Evolutionary conservation across 2,329 filamentous ascomycete species (phyloP), one percentile per base, ranked within the genome.

Genomic region (Trichothecium roseum): DNA sequence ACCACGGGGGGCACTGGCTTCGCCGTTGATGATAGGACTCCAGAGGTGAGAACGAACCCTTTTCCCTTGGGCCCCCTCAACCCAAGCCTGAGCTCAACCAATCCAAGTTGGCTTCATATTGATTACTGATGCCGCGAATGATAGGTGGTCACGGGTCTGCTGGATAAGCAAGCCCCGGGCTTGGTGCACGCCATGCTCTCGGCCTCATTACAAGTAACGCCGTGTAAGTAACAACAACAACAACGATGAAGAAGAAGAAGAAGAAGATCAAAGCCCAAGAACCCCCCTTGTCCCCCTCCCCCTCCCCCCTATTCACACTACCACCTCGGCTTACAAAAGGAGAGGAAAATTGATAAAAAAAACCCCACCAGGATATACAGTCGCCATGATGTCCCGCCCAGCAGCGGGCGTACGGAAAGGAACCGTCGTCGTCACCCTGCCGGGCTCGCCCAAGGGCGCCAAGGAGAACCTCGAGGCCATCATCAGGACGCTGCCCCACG

Each of bases 1-100:
- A 89, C 87, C 0, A 94, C 86, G 6, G 91, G 91, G 16, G 91
- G 91, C 3, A 98, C 91, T 2, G 91, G 91, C 0, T 98, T 98
- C 57, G 82, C 91, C 7, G 67, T 78, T 9, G 74, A 81, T 37
- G 91, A 98, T 62, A 68, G 73, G 29, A 98, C 91, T 1, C 91
- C 91, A 3, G 91, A 96, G 71, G 85, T 88, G 55, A 44, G 43
- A 10, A 3, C 5, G 29, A 28, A 15, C 20, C 18, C 8, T 17
- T 32, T 32, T 12, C 16, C 24, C 24, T 27, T 27, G 24, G 8
- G 8, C 28, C 3, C n/a, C n/a, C 28, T 13, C 16, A 15, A 15
- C 28, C 28, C 4, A 4, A 17, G 5, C 16, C 8, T 1, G 14
- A 14, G 9, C 28, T 27, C 16, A 22, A 13, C 18, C 15, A 12